Evolutionary conservation across 2,329 filamentous ascomycete species (phyloP).

Genomic region (Byssothecium circinans): DNA sequence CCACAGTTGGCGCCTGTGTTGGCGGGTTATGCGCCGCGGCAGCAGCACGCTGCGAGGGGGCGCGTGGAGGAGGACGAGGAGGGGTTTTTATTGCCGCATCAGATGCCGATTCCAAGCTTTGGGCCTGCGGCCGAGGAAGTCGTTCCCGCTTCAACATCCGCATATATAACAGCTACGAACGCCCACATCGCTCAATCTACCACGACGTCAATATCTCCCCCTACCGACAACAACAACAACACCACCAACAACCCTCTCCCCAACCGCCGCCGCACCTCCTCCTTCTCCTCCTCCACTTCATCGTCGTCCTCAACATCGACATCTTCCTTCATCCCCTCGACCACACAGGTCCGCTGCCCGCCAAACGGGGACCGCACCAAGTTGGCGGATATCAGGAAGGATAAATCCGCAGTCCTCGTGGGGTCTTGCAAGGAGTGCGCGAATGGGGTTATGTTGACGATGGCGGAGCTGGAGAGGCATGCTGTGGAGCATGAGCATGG

Average conservation of each 20-base stretch:
- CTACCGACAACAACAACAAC: neutral
- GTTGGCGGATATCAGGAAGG: conserved; percentile 15
- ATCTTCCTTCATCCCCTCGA: conserved; percentile 25
- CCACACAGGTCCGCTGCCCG: conserved; percentile 31
- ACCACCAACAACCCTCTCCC: neutral
- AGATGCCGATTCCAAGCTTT: conserved; percentile 9
- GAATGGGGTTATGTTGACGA: conserved; percentile 27
- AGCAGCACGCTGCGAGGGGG: too few relatives aligned
- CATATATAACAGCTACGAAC: neutral
- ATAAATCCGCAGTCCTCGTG: conserved; percentile 13
- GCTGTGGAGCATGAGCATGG: conserved; percentile 29
- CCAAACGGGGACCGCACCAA: conserved; percentile 13
- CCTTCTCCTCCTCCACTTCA: too few relatives aligned
- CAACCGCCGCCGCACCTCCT: too few relatives aligned
- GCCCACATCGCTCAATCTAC: too few relatives aligned
- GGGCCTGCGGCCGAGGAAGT: neutral
- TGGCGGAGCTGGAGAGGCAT: conserved; percentile 27
- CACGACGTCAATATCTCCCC: neutral
- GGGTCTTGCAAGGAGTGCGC: conserved; percentile 25
- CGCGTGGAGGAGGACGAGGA: too few relatives aligned
- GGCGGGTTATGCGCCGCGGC: neutral
- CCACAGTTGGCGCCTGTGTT: conserved; percentile 9
- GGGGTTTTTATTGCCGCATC: conserved; percentile 6
- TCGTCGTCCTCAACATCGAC: conserved; percentile 1
- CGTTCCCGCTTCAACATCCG: neutral